A percentile compares a stretch with the other conserved stretches of the same genome.
Conservation (phyloP, 805 yeast genomes). For the Lipomyces chichibuensis region DNA sequence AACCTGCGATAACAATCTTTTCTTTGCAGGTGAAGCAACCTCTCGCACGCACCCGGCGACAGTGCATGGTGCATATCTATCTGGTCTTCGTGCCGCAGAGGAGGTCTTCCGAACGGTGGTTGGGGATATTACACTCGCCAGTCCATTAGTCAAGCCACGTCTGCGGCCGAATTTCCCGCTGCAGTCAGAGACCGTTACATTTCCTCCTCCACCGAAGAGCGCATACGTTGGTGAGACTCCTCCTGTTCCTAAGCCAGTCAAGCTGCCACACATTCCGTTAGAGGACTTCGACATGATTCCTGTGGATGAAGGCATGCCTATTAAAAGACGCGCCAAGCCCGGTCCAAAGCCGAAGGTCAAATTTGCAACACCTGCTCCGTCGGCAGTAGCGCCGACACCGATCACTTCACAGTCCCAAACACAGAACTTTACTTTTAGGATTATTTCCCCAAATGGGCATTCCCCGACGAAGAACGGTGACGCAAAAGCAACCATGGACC, state of each 20-base stretch:
- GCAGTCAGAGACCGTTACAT: slow-evolving; percentile 28
- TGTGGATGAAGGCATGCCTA: background rate
- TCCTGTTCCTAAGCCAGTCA: slow-evolving; percentile 27
- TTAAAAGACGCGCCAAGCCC: background rate
- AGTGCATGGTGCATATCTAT: slow-evolving; percentile 50
- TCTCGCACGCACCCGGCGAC: slow-evolving; percentile 49
- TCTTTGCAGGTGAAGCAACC: slow-evolving; percentile 52
- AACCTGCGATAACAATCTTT: slow-evolving; percentile 42
- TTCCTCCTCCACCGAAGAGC: slow-evolving; percentile 32
- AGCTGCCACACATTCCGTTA: slow-evolving; percentile 17
- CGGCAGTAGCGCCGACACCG: background rate
- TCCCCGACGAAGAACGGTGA: background rate
- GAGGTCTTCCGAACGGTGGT: slow-evolving; percentile 48
- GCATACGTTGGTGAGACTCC: slow-evolving; percentile 29
- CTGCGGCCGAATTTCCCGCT: slow-evolving; percentile 21
- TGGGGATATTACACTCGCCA: slow-evolving; percentile 48
- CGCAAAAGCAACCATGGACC: background rate
- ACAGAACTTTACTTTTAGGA: background rate
- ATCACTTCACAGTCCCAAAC: background rate
- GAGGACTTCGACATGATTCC: background rate
- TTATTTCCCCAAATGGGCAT: background rate
- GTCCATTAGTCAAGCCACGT: slow-evolving; percentile 41
- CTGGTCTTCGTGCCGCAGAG: slow-evolving; percentile 49
- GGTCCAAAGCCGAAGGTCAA: slow-evolving; percentile 1
- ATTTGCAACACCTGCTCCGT: background rate